Percentiles rank a stretch among this genome's conserved stretches.
Evolutionary conservation across 1,139 yeast genomes (phyloP).

Genomic region (Taiozyma sp.): DNA sequence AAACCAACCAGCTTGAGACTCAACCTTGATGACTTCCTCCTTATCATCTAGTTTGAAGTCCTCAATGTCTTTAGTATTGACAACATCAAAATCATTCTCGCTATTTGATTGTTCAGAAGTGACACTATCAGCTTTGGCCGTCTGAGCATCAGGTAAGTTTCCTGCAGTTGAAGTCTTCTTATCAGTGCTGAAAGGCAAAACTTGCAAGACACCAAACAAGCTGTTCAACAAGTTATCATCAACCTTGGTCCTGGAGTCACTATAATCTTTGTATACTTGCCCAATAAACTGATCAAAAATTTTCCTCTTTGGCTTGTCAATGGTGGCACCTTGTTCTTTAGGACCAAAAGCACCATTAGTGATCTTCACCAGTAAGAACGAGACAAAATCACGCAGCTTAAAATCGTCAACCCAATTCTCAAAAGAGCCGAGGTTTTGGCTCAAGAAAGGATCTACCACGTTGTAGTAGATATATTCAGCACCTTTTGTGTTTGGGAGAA

Average conservation of each 20-base stretch:
- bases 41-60: slow-evolving; percentile 23
- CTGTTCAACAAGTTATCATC: slow-evolving; percentile 2
- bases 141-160: background rate
- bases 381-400: background rate
- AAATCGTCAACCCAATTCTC: slow-evolving; percentile 10
- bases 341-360: background rate
- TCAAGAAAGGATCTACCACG: slow-evolving; percentile 22
- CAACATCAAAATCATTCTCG: slow-evolving; percentile 36
- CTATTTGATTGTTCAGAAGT: slow-evolving; percentile 5
- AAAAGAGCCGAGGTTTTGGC: slow-evolving; percentile 15
- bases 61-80: slow-evolving; percentile 34
- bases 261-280: background rate
- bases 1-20: slow-evolving; percentile 10
- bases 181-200: background rate
- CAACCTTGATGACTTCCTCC: slow-evolving; percentile 1
- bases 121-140: background rate
- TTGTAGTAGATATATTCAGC: slow-evolving; percentile 23
- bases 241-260: background rate
- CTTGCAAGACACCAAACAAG: slow-evolving; percentile 1
- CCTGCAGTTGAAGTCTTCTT: background rate
- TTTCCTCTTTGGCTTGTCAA: background rate
- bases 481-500: slow-evolving; percentile 39
- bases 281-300: background rate
- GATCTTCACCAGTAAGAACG: background rate
- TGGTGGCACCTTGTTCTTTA: background rate